A percentile compares a stretch with the other conserved stretches of the same genome.
Conservation (phyloP, 1,139 yeast genomes). For the Suhomyces bolitotheri region DNA sequence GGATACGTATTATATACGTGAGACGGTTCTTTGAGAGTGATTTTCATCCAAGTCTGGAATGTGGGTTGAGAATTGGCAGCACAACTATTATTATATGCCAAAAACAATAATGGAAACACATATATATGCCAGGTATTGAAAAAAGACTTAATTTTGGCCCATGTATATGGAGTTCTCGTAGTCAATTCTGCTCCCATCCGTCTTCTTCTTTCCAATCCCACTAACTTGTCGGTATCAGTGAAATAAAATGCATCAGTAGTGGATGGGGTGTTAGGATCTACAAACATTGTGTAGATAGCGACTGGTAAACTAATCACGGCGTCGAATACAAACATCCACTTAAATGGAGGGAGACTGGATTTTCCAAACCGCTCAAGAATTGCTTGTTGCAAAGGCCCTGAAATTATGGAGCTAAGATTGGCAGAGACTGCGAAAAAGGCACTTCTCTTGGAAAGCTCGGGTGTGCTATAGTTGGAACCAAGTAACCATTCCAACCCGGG, state of each 20-base stretch:
- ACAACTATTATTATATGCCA: slow-evolving; percentile 51
- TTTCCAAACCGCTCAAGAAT: slow-evolving; percentile 31
- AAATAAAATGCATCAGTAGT: slow-evolving; percentile 43
- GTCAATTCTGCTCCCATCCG: slow-evolving; percentile 48
- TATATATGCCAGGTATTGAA: slow-evolving; percentile 52
- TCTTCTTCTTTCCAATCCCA: slow-evolving; percentile 43
- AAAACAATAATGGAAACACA: slow-evolving; percentile 49
- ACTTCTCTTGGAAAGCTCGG: slow-evolving; percentile 50
- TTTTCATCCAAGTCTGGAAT: slow-evolving; percentile 56
- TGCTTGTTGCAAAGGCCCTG: slow-evolving; percentile 41
- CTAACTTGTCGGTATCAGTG: slow-evolving; percentile 33
- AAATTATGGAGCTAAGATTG: slow-evolving; percentile 43
- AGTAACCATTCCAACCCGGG: slow-evolving; percentile 45
- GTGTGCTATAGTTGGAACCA: slow-evolving; percentile 19
- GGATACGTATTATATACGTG: slow-evolving; percentile 50
- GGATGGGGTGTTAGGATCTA: slow-evolving; percentile 41
- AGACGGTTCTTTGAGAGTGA: slow-evolving; percentile 38
- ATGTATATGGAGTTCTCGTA: slow-evolving; percentile 44
- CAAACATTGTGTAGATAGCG: slow-evolving; percentile 37
- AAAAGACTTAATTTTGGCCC: slow-evolving; percentile 39
- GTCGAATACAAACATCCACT: slow-evolving; percentile 43
- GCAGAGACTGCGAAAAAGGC: slow-evolving; percentile 50
- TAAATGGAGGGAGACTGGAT: slow-evolving; percentile 32
- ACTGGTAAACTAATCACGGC: slow-evolving; percentile 39
- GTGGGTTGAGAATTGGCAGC: slow-evolving; percentile 48